Percentiles rank a stretch among this genome's conserved stretches.
Evolutionary conservation across 1,284 basidiomycete genomes (phyloP).

Genomic region (Marasmius sp.): DNA sequence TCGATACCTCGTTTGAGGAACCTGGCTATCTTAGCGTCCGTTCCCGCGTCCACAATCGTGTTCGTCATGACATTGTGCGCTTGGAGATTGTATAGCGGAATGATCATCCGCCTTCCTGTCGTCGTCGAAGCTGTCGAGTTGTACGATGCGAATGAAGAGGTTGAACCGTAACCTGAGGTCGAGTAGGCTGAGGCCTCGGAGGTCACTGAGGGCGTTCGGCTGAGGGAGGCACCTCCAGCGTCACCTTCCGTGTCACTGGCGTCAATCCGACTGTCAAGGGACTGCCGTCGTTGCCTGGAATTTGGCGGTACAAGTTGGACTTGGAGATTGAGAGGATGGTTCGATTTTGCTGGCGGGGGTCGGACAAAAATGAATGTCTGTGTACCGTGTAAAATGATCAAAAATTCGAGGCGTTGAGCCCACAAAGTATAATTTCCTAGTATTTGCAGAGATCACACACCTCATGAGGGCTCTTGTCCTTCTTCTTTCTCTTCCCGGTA

Average conservation of each 20-base stretch:
- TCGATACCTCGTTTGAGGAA: constrained; percentile 87
- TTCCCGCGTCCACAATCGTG: constrained; percentile 88
- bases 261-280: constrained; percentile 29
- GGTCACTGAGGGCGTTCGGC: constrained; percentile 8
- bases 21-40: constrained; percentile 92
- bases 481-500: constrained; percentile 36
- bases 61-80: constrained; percentile 94
- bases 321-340: constrained; percentile 91
- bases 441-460: constrained; percentile 30
- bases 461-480: constrained; percentile 53
- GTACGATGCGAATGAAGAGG: constrained; percentile 54
- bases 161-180: constrained; percentile 39
- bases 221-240: constrained; percentile 10
- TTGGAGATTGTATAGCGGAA: constrained; percentile 92
- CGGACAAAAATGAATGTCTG: constrained; percentile 87
- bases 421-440: not conserved
- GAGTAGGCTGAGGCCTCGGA: constrained; percentile 30
- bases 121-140: constrained; percentile 48
- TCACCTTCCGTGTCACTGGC: constrained; percentile 16
- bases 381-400: constrained; percentile 8
- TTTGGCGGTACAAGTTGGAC: constrained; percentile 86
- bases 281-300: constrained; percentile 38
- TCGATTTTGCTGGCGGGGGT: constrained; percentile 79
- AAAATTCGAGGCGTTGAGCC: not conserved
- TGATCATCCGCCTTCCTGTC: constrained; percentile 70